phyloP scores from a whole-genome alignment of 2,329 filamentous ascomycete species.

The Fusarium foetens region DNA sequence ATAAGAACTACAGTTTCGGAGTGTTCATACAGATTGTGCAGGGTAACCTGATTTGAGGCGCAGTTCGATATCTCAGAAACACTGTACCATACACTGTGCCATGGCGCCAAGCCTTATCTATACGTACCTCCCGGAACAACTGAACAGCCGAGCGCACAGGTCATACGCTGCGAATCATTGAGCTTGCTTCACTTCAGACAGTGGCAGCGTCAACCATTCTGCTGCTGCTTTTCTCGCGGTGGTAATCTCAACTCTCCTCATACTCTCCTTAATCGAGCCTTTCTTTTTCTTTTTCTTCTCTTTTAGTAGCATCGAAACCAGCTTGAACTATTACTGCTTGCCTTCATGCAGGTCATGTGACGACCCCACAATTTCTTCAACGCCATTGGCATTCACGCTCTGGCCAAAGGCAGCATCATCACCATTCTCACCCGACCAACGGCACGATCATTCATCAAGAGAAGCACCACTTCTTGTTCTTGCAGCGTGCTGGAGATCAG shows the following conservation, averaged over 20 bases:
- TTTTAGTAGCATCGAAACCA: background rate
- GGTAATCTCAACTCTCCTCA: background rate
- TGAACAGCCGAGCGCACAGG: background rate
- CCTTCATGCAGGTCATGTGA: background rate
- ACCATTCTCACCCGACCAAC: background rate
- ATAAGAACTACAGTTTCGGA: too few relatives aligned
- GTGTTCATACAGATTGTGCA: background rate
- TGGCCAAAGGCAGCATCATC: background rate
- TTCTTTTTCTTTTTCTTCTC: rapidly evolving
- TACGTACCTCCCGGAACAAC: background rate
- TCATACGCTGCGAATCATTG: background rate
- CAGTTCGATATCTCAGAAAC: rapidly evolving
- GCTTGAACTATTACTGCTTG: background rate
- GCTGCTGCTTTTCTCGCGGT: background rate
- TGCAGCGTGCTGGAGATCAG: conserved; percentile 12
- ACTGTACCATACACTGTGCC: rapidly evolving
- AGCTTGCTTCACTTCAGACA: background rate
- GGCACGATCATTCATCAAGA: background rate
- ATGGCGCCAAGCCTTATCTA: background rate
- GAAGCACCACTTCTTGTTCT: background rate
- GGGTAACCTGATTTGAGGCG: background rate
- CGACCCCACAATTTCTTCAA: rapidly evolving
- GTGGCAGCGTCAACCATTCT: background rate
- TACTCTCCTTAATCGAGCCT: rapidly evolving
- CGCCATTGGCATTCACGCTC: background rate